These are phyloP conservation scores for Zygoascus flipseniorum DNA, from an alignment of 805 yeast species.

Conservation along the genomic window DNA sequence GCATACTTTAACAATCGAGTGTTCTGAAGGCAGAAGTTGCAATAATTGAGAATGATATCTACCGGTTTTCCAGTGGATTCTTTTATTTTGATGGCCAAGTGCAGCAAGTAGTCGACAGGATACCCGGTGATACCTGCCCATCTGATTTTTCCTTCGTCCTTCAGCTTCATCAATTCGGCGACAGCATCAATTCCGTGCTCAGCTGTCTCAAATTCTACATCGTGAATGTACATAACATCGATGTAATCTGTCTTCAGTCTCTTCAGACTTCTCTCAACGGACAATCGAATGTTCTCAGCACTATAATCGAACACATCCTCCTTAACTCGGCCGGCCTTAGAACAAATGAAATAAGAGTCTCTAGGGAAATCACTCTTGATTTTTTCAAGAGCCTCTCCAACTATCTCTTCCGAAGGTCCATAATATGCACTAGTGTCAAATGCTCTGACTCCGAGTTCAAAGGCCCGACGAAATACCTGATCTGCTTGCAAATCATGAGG, in stretches of 20 bases:
- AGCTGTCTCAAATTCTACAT: slow-evolving; percentile 68
- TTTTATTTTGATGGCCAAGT: slow-evolving; percentile 36
- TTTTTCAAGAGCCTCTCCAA: slow-evolving; percentile 56
- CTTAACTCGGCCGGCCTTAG: slow-evolving; percentile 76
- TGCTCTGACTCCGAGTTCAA: slow-evolving; percentile 61
- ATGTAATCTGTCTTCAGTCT: slow-evolving; percentile 61
- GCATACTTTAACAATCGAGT: slow-evolving; percentile 44
- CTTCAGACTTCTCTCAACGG: slow-evolving; percentile 58
- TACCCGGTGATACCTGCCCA: slow-evolving; percentile 81
- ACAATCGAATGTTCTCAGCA: slow-evolving; percentile 46
- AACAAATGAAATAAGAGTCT: slow-evolving; percentile 58
- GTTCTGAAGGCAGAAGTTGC: slow-evolving; percentile 78
- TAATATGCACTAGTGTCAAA: slow-evolving; percentile 91
- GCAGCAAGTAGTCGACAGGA: slow-evolving; percentile 61
- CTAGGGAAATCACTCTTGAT: slow-evolving; percentile 39
- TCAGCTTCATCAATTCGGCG: slow-evolving; percentile 47
- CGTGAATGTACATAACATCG: slow-evolving; percentile 82
- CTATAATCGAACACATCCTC: slow-evolving; percentile 70
- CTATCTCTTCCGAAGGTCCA: slow-evolving; percentile 72
- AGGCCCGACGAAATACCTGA: slow-evolving; percentile 51
- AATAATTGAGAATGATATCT: slow-evolving; percentile 72
- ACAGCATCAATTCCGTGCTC: slow-evolving; percentile 55
- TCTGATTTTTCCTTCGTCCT: slow-evolving; percentile 51
- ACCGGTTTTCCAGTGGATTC: slow-evolving; percentile 39
- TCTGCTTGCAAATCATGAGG: slow-evolving; percentile 53